phyloP scores from a whole-genome alignment of 805 yeast genomes.

The Lachancea thermotolerans region DNA sequence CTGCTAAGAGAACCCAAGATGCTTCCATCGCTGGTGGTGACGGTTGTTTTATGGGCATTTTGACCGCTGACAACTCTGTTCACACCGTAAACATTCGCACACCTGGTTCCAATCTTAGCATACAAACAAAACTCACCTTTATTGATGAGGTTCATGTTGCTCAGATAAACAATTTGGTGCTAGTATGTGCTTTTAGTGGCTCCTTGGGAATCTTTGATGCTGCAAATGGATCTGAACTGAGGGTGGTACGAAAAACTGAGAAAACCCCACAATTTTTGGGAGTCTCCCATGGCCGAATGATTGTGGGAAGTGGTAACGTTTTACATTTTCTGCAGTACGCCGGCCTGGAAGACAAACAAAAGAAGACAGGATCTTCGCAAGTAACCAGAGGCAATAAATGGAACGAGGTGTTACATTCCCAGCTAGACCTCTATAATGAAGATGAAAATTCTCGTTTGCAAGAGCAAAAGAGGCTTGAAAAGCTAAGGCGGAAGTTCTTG shows the following conservation, averaged over 20 bases:
- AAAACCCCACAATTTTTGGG: constrained; percentile 26
- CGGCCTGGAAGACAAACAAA: constrained; percentile 12
- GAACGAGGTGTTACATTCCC: constrained; percentile 24
- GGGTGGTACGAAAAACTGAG: constrained; percentile 28
- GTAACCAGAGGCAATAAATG: constrained; percentile 23
- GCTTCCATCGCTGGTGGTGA: constrained; percentile 27
- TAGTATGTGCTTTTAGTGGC: constrained; percentile 27
- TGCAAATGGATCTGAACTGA: constrained; percentile 25
- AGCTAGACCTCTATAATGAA: constrained; percentile 25
- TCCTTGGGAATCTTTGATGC: constrained; percentile 26
- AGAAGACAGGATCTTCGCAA: constrained; percentile 5
- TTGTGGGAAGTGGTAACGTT: constrained; percentile 26
- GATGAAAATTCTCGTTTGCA: constrained; percentile 16
- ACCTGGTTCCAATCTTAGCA: constrained; percentile 13
- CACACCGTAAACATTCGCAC: constrained; percentile 23
- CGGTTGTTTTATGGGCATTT: constrained; percentile 28
- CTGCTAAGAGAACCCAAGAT: constrained; percentile 24
- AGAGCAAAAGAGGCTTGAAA: constrained; percentile 14
- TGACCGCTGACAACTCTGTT: constrained; percentile 20
- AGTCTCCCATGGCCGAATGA: constrained; percentile 28
- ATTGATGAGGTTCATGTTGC: constrained; percentile 24
- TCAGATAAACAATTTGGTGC: constrained; percentile 26
- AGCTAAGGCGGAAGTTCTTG: constrained; percentile 21
- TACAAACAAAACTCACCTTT: constrained; percentile 19
- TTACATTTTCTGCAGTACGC: constrained; percentile 27